These are phyloP conservation scores for Bipolaris gigantea DNA, from an alignment of 2,329 filamentous ascomycete species.

Conservation along the genomic window DNA sequence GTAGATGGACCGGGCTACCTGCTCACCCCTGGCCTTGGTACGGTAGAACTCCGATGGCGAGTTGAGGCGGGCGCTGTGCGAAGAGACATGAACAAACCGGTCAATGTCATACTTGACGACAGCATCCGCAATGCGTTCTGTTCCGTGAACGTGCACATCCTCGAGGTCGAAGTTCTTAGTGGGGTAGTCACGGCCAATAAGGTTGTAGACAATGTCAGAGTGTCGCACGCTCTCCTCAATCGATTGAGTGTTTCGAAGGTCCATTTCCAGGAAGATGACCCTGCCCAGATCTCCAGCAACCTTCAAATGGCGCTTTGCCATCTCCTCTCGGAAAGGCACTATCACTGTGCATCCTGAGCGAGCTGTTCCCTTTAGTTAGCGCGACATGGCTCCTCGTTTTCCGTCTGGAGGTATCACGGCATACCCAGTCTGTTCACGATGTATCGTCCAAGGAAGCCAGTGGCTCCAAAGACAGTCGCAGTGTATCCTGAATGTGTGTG, in stretches of 20 bases:
- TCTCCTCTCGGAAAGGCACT: slow-evolving; percentile 92
- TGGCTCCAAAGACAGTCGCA: slow-evolving; percentile 96
- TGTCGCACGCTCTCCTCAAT: slow-evolving; percentile 97
- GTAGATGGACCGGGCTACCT: slow-evolving; percentile 83
- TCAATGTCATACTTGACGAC: slow-evolving; percentile 98
- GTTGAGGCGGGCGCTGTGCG: slow-evolving; percentile 80
- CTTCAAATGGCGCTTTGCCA: slow-evolving; percentile 96
- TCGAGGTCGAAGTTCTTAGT: slow-evolving; percentile 97
- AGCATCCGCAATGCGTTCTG: slow-evolving; percentile 88
- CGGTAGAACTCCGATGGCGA: slow-evolving; percentile 87
- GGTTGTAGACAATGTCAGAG: slow-evolving; percentile 96
- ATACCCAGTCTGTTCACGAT: slow-evolving; percentile 92
- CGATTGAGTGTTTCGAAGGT: slow-evolving; percentile 89
- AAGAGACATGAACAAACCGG: slow-evolving; percentile 94
- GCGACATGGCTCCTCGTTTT: background rate
- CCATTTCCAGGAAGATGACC: slow-evolving; percentile 90
- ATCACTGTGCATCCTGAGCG: slow-evolving; percentile 93
- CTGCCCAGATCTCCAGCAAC: slow-evolving; percentile 91
- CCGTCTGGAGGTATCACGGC: slow-evolving; percentile 18
- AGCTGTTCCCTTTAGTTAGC: slow-evolving; percentile 58
- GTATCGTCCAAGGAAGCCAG: slow-evolving; percentile 92
- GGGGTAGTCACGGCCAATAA: slow-evolving; percentile 90
- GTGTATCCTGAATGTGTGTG: slow-evolving; percentile 71
- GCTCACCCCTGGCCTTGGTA: slow-evolving; percentile 86
- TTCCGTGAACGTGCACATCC: slow-evolving; percentile 91